These are phyloP conservation scores for Botryosphaeria dothidea DNA, from an alignment of 2,329 filamentous ascomycete genomes.

Conservation along the genomic window DNA sequence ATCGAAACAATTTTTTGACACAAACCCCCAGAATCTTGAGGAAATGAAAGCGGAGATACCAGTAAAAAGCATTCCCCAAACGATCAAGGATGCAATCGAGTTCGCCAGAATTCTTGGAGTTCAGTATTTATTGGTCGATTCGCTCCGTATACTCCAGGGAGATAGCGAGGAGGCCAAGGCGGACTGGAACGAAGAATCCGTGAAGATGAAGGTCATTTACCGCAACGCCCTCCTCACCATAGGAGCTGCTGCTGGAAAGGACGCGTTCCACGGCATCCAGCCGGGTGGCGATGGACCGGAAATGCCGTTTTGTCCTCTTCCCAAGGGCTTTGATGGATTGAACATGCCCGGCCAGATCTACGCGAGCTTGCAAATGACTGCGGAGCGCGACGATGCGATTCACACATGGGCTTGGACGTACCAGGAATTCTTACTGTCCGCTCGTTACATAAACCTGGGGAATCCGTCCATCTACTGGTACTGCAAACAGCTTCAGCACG, in stretches of 20 bases:
- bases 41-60: too few relatives aligned
- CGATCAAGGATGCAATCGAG: neutral
- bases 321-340: neutral
- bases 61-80: too few relatives aligned
- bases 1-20: too few relatives aligned
- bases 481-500: neutral
- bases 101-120: neutral
- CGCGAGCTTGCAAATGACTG: too few relatives aligned
- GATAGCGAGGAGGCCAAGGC: neutral
- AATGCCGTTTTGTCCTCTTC: neutral
- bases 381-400: neutral
- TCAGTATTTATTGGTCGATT: conserved; percentile 18
- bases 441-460: neutral
- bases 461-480: neutral
- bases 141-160: conserved; percentile 20
- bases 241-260: neutral
- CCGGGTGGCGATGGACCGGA: too few relatives aligned
- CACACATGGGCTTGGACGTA: neutral
- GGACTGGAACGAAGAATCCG: neutral
- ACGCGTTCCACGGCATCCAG: neutral
- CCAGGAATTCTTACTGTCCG: neutral
- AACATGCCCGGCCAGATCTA: too few relatives aligned
- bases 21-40: too few relatives aligned
- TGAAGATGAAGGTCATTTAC: neutral
- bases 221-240: neutral